phyloP scores from a whole-genome alignment of 169 alveolate genomes.

The Cyclospora cayetanensis region DNA sequence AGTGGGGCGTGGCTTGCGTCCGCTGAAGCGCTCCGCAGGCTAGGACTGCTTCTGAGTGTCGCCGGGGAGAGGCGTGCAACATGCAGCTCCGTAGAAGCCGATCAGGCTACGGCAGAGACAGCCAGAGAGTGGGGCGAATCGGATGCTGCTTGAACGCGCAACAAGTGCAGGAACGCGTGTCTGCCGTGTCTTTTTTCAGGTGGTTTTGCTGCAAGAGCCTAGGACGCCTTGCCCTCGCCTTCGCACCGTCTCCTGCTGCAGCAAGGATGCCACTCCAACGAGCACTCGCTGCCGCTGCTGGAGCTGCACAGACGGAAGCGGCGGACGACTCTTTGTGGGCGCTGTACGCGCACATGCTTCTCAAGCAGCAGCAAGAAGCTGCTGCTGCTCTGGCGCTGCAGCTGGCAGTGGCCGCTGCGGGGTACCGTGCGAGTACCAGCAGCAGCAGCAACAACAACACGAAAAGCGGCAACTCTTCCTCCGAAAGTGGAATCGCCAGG shows the following conservation, averaged over 20 bases:
- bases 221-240: conserved; percentile 39
- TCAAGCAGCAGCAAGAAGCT: conserved; percentile 48
- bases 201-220: conserved; percentile 50
- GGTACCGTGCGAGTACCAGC: conserved; percentile 6
- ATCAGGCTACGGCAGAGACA: too few relatives aligned
- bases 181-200: background rate
- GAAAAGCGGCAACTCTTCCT: background rate
- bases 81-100: too few relatives aligned
- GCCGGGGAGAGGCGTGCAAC: too few relatives aligned
- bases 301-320: conserved; percentile 41
- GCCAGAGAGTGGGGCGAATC: too few relatives aligned
- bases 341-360: conserved; percentile 39
- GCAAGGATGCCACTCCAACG: conserved; percentile 8
- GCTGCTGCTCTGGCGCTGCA: conserved; percentile 62
- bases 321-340: conserved; percentile 54
- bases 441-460: conserved; percentile 38
- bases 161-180: too few relatives aligned
- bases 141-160: too few relatives aligned
- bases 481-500: too few relatives aligned
- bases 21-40: too few relatives aligned
- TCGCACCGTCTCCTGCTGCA: conserved; percentile 50
- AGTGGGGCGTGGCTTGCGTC: too few relatives aligned
- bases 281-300: conserved; percentile 48
- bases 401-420: conserved; percentile 50
- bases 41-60: too few relatives aligned